These are phyloP conservation scores for Boletellus sp. DNA, from an alignment of 768 basidiomycete genomes.

Conservation along the genomic window DNA sequence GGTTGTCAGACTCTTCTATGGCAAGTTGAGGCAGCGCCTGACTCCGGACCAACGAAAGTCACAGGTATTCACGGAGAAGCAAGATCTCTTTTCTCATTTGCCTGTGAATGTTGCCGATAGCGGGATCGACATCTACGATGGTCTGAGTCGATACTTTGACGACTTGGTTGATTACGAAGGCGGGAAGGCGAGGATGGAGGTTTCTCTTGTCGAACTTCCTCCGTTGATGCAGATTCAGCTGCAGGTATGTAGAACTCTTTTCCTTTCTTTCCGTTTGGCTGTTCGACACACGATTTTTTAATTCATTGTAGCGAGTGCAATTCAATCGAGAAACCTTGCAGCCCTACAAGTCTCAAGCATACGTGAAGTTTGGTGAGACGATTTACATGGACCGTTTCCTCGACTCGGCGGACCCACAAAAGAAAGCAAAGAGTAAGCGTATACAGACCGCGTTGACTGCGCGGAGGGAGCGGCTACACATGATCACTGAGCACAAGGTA, in stretches of 20 bases:
- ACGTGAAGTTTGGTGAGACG: slow-evolving; percentile 84
- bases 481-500: slow-evolving; percentile 73
- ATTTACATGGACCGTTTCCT: slow-evolving; percentile 92
- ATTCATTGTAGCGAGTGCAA: slow-evolving; percentile 69
- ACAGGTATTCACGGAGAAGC: slow-evolving; percentile 71
- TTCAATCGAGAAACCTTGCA: slow-evolving; percentile 90
- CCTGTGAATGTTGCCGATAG: slow-evolving; percentile 91
- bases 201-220: slow-evolving; percentile 80
- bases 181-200: slow-evolving; percentile 82
- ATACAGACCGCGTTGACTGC: slow-evolving; percentile 64
- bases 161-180: slow-evolving; percentile 86
- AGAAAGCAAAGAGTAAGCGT: slow-evolving; percentile 65
- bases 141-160: slow-evolving; percentile 86
- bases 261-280: background rate
- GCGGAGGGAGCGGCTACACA: slow-evolving; percentile 64
- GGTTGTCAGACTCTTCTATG: slow-evolving; percentile 73
- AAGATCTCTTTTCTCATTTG: slow-evolving; percentile 90
- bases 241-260: slow-evolving; percentile 53
- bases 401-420: slow-evolving; percentile 65
- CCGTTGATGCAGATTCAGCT: slow-evolving; percentile 93
- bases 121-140: slow-evolving; percentile 91
- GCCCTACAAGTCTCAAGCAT: slow-evolving; percentile 94
- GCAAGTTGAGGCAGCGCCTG: slow-evolving; percentile 72
- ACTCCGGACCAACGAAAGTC: slow-evolving; percentile 37
- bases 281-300: background rate